These are phyloP conservation scores for Curvularia verruculosa DNA, from an alignment of 2,329 filamentous ascomycete species.

Conservation along the genomic window DNA sequence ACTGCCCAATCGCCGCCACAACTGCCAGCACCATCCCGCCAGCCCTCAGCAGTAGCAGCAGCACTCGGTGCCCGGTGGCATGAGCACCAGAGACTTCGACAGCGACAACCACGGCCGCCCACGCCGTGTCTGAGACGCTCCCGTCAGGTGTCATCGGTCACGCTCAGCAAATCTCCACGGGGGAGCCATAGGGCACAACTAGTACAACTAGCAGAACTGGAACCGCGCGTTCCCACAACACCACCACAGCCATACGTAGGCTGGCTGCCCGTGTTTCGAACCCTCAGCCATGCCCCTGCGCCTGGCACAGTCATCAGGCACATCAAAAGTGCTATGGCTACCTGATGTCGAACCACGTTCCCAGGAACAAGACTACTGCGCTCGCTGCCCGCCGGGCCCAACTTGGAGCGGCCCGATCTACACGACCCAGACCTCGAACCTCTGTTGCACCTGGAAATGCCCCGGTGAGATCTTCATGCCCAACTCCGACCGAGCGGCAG, in stretches of 20 bases:
- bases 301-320: conserved; percentile 3
- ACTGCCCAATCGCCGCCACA: conserved; percentile 20
- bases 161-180: conserved; percentile 5
- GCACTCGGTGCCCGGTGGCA: not conserved
- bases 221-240: not conserved
- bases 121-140: not conserved
- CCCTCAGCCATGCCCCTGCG: conserved; percentile 2
- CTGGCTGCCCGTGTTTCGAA: no score
- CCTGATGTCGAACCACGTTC: conserved; percentile 21
- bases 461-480: conserved; percentile 18
- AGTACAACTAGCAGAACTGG: no score
- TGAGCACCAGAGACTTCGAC: not conserved
- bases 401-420: conserved; percentile 19
- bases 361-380: conserved; percentile 5
- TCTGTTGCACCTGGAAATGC: conserved; percentile 15
- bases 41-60: conserved; percentile 12
- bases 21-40: conserved; percentile 17
- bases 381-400: conserved; percentile 7
- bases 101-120: not conserved
- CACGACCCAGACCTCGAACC: conserved; percentile 19
- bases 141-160: conserved; percentile 17
- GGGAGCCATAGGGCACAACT: not conserved
- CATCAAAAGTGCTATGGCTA: conserved; percentile 16
- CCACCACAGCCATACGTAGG: not conserved
- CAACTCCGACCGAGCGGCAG: conserved; percentile 14